These are phyloP conservation scores for Galerina marginata DNA, from an alignment of 768 basidiomycete species.

Conservation along the genomic window DNA sequence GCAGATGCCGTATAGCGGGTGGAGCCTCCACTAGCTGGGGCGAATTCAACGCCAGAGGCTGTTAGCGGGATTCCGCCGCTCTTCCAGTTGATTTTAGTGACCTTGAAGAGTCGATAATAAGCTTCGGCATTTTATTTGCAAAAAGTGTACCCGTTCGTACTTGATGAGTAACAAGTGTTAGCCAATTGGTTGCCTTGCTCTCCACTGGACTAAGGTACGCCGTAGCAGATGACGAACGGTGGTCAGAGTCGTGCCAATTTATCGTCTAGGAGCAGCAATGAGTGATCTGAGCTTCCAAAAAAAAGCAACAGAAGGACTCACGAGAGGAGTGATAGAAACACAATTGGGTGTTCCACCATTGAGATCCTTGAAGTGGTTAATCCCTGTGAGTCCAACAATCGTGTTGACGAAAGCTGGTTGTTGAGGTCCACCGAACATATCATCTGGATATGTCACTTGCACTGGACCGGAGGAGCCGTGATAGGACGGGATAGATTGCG, in stretches of 20 bases:
- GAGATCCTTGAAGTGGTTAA: slow-evolving; percentile 51
- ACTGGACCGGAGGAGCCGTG: slow-evolving; percentile 61
- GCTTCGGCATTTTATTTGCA: neutral
- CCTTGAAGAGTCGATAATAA: slow-evolving; percentile 29
- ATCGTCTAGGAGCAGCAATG: slow-evolving; percentile 36
- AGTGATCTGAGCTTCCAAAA: neutral
- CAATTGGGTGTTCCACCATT: slow-evolving; percentile 63
- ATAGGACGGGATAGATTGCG: slow-evolving; percentile 49
- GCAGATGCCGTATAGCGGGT: slow-evolving; percentile 48
- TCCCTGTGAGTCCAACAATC: slow-evolving; percentile 52
- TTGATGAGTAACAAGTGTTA: slow-evolving; percentile 48
- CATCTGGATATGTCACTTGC: slow-evolving; percentile 55
- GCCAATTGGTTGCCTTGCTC: slow-evolving; percentile 49
- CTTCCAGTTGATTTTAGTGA: slow-evolving; percentile 50
- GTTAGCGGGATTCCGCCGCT: slow-evolving; percentile 41
- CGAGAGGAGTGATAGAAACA: slow-evolving; percentile 60
- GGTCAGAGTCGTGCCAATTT: slow-evolving; percentile 53
- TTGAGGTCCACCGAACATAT: slow-evolving; percentile 63
- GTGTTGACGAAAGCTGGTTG: slow-evolving; percentile 54
- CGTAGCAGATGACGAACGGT: slow-evolving; percentile 58
- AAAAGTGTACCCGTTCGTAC: slow-evolving; percentile 21
- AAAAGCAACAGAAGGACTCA: slow-evolving; percentile 24
- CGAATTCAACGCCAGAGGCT: slow-evolving; percentile 54
- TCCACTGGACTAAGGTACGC: slow-evolving; percentile 64
- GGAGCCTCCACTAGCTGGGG: slow-evolving; percentile 40